phyloP scores from a whole-genome alignment of 306 rosid species.

The Pyrus betulifolia region DNA sequence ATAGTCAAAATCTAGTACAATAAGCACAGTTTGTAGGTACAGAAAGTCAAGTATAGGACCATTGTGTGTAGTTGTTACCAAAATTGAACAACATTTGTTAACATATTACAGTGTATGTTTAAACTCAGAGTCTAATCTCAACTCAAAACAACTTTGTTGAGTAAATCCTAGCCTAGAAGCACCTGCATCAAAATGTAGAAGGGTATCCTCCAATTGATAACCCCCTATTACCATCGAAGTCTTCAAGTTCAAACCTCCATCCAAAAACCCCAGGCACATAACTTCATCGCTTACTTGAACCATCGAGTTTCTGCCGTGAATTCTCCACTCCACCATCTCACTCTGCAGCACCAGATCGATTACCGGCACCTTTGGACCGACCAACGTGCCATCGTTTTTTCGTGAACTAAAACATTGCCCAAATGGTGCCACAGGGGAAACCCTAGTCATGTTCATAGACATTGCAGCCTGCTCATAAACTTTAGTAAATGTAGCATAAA shows the following conservation, averaged over 20 bases:
- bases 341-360: conserved; percentile 68
- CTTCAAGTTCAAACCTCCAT: conserved; percentile 48
- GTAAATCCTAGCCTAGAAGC: conserved; percentile 65
- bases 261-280: conserved; percentile 59
- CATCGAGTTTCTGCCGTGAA: conserved; percentile 63
- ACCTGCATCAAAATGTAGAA: conserved; percentile 55
- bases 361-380: conserved; percentile 35
- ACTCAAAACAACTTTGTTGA: conserved; percentile 35
- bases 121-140: conserved; percentile 13
- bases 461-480: conserved; percentile 49
- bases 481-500: conserved; percentile 23
- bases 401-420: conserved; percentile 43
- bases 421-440: conserved; percentile 42
- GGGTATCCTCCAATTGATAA: conserved; percentile 56
- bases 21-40: too few relatives aligned
- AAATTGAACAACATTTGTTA: background rate
- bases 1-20: too few relatives aligned
- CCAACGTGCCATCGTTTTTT: background rate
- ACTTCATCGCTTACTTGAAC: conserved; percentile 39
- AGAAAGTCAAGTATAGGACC: too few relatives aligned
- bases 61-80: background rate
- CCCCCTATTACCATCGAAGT: conserved; percentile 61
- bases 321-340: conserved; percentile 70
- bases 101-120: conserved; percentile 3
- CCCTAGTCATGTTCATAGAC: conserved; percentile 42